Conservation (phyloP, 208 protist species). For the Crithidia bombi region DNA sequence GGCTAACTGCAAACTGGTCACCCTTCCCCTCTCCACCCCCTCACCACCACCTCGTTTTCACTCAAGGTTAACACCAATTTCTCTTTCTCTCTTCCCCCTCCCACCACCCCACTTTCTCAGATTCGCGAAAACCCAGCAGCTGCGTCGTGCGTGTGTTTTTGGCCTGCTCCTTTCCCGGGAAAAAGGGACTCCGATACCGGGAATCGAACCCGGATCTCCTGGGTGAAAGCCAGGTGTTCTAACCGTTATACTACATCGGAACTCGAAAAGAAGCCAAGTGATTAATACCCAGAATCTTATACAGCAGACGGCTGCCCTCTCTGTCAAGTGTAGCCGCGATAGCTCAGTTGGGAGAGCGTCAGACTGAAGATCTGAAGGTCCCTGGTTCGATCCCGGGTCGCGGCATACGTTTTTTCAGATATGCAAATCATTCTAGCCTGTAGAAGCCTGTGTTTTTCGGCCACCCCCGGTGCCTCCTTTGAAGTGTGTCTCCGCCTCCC, state of each 20-base stretch:
- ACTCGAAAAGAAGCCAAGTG: slow-evolving; percentile 1
- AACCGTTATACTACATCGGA: slow-evolving; percentile 80
- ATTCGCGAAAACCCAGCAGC: background rate
- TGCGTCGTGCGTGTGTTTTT: too few species aligned
- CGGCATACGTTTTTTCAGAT: slow-evolving; percentile 53
- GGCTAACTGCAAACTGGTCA: too few species aligned
- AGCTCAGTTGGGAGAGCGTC: slow-evolving; percentile 91
- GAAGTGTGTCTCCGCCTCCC: background rate
- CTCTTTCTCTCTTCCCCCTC: background rate
- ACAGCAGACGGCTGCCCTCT: slow-evolving; percentile 16
- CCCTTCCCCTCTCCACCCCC: too few species aligned
- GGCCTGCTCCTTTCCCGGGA: too few species aligned
- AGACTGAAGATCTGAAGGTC: slow-evolving; percentile 92
- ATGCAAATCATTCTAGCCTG: too few species aligned
- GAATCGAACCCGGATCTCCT: slow-evolving; percentile 53
- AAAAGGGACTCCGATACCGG: background rate
- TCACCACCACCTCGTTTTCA: too few species aligned
- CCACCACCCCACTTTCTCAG: background rate
- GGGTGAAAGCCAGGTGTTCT: slow-evolving; percentile 81
- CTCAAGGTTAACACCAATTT: too few species aligned
- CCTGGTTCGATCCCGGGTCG: slow-evolving; percentile 87
- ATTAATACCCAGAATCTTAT: too few species aligned
- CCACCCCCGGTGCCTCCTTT: too few species aligned
- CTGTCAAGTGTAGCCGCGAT: slow-evolving; percentile 47
- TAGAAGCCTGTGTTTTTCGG: too few species aligned